These are phyloP conservation scores for Globisporangium megalacanthum DNA, from an alignment of 352 stramenopile genomes.

Conservation along the genomic window DNA sequence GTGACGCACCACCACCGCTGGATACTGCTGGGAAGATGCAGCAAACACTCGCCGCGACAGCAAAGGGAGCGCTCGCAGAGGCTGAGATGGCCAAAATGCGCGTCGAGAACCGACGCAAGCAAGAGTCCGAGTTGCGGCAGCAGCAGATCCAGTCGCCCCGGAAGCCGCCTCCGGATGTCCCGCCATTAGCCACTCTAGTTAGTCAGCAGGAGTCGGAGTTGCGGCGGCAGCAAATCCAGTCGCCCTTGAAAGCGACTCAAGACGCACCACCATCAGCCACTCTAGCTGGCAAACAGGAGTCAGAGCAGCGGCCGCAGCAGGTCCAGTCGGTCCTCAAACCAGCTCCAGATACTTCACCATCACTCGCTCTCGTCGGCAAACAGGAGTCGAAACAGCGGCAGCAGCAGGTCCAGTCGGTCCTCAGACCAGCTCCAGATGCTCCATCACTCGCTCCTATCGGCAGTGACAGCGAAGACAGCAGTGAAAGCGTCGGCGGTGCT, in stretches of 20 bases:
- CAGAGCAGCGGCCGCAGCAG: no score
- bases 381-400: background rate
- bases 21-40: conserved; percentile 15
- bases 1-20: background rate
- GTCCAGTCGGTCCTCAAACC: no score
- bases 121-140: conserved; percentile 38
- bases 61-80: conserved; percentile 56
- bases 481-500: background rate
- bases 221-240: conserved; percentile 20
- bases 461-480: background rate
- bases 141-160: conserved; percentile 11
- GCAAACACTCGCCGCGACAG: conserved; percentile 34
- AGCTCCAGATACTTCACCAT: background rate
- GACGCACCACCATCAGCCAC: no score
- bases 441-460: background rate
- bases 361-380: background rate
- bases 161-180: background rate
- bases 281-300: no score
- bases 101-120: conserved; percentile 55
- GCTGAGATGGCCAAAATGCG: conserved; percentile 65
- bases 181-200: no score
- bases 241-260: background rate
- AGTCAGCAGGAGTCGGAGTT: conserved; percentile 48
- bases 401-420: no score
- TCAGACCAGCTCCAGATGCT: background rate